These are phyloP conservation scores for Prosopis cineraria DNA, from an alignment of 306 rosid genomes.

Conservation along the genomic window DNA sequence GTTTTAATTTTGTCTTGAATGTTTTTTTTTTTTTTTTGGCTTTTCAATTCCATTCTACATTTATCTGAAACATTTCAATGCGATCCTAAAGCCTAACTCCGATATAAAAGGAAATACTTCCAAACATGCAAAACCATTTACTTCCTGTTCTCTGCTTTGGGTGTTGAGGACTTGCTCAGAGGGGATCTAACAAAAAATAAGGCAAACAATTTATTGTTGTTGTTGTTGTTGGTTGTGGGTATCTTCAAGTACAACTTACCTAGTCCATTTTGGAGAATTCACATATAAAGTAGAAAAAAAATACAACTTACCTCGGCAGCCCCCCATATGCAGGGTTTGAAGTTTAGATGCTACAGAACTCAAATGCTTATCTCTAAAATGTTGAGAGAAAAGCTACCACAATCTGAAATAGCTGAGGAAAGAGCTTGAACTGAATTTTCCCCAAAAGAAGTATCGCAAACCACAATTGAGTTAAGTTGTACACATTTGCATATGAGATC, in stretches of 20 bases:
- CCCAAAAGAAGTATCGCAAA: slow-evolving; percentile 76
- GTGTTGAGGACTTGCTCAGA: neutral
- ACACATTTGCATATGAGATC: slow-evolving; percentile 48
- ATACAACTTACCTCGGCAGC: slow-evolving; percentile 64
- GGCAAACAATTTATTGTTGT: neutral
- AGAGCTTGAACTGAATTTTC: slow-evolving; percentile 65
- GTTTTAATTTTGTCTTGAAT: neutral
- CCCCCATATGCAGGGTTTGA: slow-evolving; percentile 69
- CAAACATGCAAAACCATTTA: neutral
- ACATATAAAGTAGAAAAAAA: neutral
- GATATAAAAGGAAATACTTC: neutral
- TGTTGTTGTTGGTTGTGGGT: no score
- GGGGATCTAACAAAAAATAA: neutral
- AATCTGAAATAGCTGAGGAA: slow-evolving; percentile 48
- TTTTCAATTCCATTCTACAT: neutral
- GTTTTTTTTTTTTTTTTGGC: neutral
- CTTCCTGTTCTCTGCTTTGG: neutral
- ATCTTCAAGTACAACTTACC: no score
- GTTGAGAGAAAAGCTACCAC: slow-evolving; percentile 34
- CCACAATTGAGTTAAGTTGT: slow-evolving; percentile 61
- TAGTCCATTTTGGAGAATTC: neutral
- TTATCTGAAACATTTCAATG: neutral
- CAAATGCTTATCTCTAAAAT: slow-evolving; percentile 35
- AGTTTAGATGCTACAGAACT: slow-evolving; percentile 60
- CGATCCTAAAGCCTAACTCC: neutral